Evolutionary conservation across 2,329 filamentous ascomycete genomes (phyloP).

Genomic region (Gyromitra esculenta): DNA sequence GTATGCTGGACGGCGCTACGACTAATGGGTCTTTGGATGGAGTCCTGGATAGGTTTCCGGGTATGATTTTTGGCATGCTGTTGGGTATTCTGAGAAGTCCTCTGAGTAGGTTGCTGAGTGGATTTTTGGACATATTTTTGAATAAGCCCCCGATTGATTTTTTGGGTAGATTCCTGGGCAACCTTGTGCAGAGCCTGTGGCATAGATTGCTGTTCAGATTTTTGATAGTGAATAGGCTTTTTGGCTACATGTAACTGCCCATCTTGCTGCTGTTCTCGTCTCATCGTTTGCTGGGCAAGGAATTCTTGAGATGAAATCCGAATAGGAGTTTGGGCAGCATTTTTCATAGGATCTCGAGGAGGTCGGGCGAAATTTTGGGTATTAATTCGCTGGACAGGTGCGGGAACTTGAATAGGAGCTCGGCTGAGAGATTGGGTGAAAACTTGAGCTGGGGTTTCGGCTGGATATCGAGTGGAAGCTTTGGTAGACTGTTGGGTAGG

Average conservation of each 20-base stretch:
- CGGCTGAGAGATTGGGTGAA: neutral
- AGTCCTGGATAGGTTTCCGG: neutral
- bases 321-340: neutral
- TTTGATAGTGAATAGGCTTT: neutral
- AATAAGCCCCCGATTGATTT: neutral
- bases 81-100: neutral
- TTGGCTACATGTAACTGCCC: neutral
- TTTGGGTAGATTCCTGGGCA: neutral
- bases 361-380: too few relatives aligned
- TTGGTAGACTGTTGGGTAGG: neutral
- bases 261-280: neutral
- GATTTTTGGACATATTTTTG: neutral
- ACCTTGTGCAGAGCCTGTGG: neutral
- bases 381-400: neutral
- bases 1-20: neutral
- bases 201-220: neutral
- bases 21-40: neutral
- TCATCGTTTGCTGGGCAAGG: neutral
- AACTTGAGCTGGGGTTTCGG: neutral
- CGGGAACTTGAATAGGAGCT: neutral
- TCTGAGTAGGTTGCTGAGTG: neutral
- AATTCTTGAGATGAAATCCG: constrained; percentile 4
- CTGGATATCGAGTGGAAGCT: neutral
- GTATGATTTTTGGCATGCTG: neutral
- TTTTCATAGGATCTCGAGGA: neutral